Percentiles rank a stretch among this genome's conserved stretches.
Conservation (phyloP, 805 yeast genomes). For the Novakomyces olei region DNA sequence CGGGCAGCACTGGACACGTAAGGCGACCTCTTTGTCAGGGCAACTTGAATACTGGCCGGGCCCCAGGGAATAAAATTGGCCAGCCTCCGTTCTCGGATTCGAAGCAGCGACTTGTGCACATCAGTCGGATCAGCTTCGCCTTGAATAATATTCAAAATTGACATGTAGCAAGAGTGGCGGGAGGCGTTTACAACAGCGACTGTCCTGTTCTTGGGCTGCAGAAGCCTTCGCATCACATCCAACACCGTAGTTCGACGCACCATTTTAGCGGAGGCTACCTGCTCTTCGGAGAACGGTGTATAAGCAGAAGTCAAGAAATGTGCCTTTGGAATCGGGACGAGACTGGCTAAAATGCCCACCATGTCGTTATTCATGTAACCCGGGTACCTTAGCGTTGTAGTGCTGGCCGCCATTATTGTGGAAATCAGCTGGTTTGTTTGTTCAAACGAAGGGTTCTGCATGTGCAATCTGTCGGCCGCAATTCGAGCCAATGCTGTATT, state of each 20-base stretch:
- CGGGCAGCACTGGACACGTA: conserved; percentile 24
- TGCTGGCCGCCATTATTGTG: conserved; percentile 58
- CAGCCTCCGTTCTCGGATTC: conserved; percentile 20
- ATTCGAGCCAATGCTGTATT: conserved; percentile 61
- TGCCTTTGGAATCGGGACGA: conserved; percentile 68
- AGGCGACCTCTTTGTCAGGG: conserved; percentile 53
- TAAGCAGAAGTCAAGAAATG: conserved; percentile 55
- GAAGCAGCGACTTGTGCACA: conserved; percentile 25
- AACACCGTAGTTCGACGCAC: conserved; percentile 55
- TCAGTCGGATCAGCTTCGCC: conserved; percentile 51
- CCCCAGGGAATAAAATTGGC: conserved; percentile 72
- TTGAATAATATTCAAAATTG: conserved; percentile 47
- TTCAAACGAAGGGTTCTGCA: conserved; percentile 39
- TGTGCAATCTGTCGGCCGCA: conserved; percentile 39
- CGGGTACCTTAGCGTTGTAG: conserved; percentile 79
- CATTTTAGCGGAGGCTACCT: conserved; percentile 34
- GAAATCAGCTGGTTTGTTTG: conserved; percentile 74
- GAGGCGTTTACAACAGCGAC: conserved; percentile 27
- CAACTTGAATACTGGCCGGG: conserved; percentile 55
- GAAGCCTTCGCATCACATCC: conserved; percentile 62
- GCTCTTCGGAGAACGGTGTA: conserved; percentile 56
- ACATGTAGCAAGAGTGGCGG: conserved; percentile 32
- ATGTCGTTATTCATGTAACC: conserved; percentile 73
- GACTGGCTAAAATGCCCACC: conserved; percentile 56
- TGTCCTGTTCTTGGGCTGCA: conserved; percentile 60